These are phyloP conservation scores for Gleditsia sinensis DNA, from an alignment of 306 rosid species.

Conservation along the genomic window DNA sequence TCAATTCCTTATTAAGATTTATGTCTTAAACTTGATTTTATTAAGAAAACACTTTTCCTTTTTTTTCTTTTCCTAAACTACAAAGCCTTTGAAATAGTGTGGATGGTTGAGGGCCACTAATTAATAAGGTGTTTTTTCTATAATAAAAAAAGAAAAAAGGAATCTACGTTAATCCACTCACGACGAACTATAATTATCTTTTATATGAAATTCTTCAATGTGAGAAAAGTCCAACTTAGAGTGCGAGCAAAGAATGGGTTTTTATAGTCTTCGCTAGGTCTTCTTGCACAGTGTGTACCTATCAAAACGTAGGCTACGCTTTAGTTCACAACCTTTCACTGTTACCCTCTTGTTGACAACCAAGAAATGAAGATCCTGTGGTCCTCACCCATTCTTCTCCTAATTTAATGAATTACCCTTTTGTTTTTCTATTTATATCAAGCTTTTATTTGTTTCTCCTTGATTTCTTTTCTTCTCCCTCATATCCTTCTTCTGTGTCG, in stretches of 20 bases:
- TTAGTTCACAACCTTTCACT: constrained; percentile 28
- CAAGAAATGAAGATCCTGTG: constrained; percentile 42
- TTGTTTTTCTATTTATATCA: constrained; percentile 24
- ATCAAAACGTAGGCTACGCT: constrained; percentile 18
- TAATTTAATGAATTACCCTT: constrained; percentile 16
- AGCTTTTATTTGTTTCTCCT: constrained; percentile 19
- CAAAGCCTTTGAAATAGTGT: background rate
- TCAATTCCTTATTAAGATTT: no score
- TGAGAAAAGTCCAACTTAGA: constrained; percentile 34
- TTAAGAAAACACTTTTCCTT: background rate
- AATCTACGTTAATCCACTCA: constrained; percentile 19
- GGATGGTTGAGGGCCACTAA: constrained; percentile 26
- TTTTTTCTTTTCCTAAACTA: background rate
- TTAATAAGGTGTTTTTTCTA: no score
- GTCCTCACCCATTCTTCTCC: constrained; percentile 49
- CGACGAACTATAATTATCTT: constrained; percentile 16
- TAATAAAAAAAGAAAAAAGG: no score
- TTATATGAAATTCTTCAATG: constrained; percentile 6
- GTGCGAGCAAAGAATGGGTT: background rate
- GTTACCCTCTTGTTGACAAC: constrained; percentile 32
- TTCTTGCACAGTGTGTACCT: constrained; percentile 31
- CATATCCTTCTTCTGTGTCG: constrained; percentile 16
- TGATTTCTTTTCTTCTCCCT: constrained; percentile 27
- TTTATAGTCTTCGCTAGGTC: constrained; percentile 37
- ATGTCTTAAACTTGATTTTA: background rate